Evolutionary conservation across 108 stramenopile genomes (phyloP), one percentile per base, ranked within the genome.

Genomic region (Epipyxis sp.): DNA sequence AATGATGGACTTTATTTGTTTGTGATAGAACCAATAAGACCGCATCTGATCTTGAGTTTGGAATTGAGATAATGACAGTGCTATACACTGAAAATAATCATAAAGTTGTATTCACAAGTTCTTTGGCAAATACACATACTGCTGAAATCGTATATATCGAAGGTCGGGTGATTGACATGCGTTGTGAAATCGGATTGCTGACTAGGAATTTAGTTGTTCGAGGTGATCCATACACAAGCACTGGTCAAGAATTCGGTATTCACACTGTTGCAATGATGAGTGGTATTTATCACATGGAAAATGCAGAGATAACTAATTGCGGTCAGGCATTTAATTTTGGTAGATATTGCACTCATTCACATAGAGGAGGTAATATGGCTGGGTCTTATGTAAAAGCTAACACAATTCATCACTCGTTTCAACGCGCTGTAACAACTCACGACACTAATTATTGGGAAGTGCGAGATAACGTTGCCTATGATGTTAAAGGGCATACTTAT

Each of bases 281-380:
- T 20, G 59, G 68, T 40, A 76, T 77, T 29, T 79, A 42, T 44
- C 76, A 80, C 16, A 20, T 84, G 6, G 1, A 1, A 0, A 67
- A 84, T 78, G 43, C 77, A 13, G 84, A 84, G 69, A 42, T 81
- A 6, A 40, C 62, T 42, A 16, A 46, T 34, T 46, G 25, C 20
- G 84, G 84, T 1, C 84, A 84, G 42, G 76, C 44, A 10, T 30
- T 69, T 16, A 77, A 37, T 1, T 69, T 89, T 27, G 84, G 86
- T 1, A 77, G 82, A 42, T 87, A 89, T 59, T 77, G 79, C 40
- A 81, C 82, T 30, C 88, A 87, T 76, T 78, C 79, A 44, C 88
- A 86, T 71, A 76, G 82, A 59, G 78, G 45, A 45, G 85, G 85
- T 46, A 40, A 25, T 62, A 61, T 62, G 35, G 0, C 42, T 30